These are phyloP conservation scores for Lachnellula subtilissima DNA, from an alignment of 2,329 filamentous ascomycete species.

Conservation along the genomic window DNA sequence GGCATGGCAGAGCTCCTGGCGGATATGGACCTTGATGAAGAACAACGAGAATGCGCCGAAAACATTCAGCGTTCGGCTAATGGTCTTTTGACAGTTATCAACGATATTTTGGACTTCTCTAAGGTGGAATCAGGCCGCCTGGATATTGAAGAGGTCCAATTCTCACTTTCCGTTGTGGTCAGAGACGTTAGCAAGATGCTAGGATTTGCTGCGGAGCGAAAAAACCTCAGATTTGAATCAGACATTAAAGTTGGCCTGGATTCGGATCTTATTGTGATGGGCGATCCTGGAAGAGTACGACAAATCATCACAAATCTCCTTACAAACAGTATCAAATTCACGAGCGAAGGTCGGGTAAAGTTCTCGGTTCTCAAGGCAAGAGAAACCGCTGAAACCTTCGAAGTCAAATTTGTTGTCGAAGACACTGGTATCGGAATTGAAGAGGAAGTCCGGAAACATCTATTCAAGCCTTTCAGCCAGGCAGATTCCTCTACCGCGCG, in stretches of 20 bases:
- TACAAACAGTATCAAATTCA: constrained; percentile 74
- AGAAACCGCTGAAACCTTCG: constrained; percentile 59
- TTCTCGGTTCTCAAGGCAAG: constrained; percentile 60
- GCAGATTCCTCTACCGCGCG: constrained; percentile 75
- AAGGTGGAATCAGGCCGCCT: constrained; percentile 76
- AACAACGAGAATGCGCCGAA: constrained; percentile 69
- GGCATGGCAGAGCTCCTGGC: constrained; percentile 73
- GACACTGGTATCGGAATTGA: constrained; percentile 81
- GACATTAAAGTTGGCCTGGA: constrained; percentile 56
- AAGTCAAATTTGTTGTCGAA: constrained; percentile 67
- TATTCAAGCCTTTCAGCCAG: constrained; percentile 79
- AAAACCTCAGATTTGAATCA: constrained; percentile 67
- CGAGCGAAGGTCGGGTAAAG: constrained; percentile 61
- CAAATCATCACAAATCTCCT: constrained; percentile 79
- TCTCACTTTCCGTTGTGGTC: constrained; percentile 67
- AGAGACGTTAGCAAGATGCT: constrained; percentile 84
- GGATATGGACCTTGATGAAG: constrained; percentile 62
- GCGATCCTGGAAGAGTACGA: constrained; percentile 76
- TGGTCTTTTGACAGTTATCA: constrained; percentile 79
- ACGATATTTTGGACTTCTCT: constrained; percentile 86
- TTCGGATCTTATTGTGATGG: constrained; percentile 71
- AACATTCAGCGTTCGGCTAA: constrained; percentile 78
- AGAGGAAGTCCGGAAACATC: constrained; percentile 64
- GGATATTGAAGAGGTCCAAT: constrained; percentile 77
- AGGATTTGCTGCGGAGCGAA: constrained; percentile 75